phyloP scores from a whole-genome alignment of 352 stramenopile genomes.

The Phytopythium ostracodes region DNA sequence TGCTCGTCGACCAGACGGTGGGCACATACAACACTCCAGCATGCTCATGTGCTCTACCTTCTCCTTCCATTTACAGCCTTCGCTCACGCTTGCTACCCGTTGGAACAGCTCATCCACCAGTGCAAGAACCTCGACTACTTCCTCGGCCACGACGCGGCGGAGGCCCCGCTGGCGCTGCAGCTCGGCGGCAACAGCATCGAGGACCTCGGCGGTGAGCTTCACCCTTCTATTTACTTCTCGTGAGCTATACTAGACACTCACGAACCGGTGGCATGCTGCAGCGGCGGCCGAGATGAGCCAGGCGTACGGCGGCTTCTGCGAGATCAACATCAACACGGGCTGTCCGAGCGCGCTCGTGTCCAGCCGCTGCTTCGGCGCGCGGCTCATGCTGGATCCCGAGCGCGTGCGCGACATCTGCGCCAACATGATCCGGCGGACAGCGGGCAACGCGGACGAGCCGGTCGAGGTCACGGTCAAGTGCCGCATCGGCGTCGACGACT shows the following conservation, averaged over 20 bases:
- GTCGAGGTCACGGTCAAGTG: slow-evolving; percentile 97
- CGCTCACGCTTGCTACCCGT: not conserved
- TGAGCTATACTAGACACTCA: not conserved
- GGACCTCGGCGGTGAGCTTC: slow-evolving; percentile 54
- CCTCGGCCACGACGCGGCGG: slow-evolving; percentile 73
- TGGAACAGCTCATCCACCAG: slow-evolving; percentile 67
- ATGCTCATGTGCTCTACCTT: too few relatives aligned
- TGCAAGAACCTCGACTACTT: slow-evolving; percentile 88
- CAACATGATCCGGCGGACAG: slow-evolving; percentile 63
- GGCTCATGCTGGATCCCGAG: slow-evolving; percentile 96
- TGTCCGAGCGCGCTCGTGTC: slow-evolving; percentile 88
- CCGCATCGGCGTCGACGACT: slow-evolving; percentile 95
- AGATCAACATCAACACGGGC: slow-evolving; percentile 97
- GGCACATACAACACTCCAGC: too few relatives aligned
- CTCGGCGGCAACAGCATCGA: slow-evolving; percentile 91
- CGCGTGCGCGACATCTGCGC: slow-evolving; percentile 91
- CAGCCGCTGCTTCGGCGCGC: slow-evolving; percentile 93
- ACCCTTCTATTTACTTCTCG: not conserved
- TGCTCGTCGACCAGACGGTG: slow-evolving; percentile 98
- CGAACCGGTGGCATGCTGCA: slow-evolving; percentile 10
- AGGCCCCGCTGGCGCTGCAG: slow-evolving; percentile 92
- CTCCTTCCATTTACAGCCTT: too few relatives aligned
- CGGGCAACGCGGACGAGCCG: slow-evolving; percentile 20
- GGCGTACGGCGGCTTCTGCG: slow-evolving; percentile 88
- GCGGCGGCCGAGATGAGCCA: slow-evolving; percentile 72